Evolutionary conservation across 164 flowering plant genomes (phyloP), one percentile per base, ranked within the genome.

Genomic region (Houttuynia cordata): DNA sequence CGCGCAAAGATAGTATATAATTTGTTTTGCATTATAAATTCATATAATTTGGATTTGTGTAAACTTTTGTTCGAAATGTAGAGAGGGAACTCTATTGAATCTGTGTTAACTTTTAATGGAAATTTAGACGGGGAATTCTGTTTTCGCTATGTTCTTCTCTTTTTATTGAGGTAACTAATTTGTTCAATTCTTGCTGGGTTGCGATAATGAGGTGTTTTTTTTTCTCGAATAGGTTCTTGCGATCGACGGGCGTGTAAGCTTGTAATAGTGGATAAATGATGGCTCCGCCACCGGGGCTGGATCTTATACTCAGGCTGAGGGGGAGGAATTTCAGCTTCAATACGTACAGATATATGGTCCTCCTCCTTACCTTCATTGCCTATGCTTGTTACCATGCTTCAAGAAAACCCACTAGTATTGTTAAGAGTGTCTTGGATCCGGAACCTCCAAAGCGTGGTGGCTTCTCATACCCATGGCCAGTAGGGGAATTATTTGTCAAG

Each of bases 371-470:
- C 10, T 91, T 91, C 64, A 70, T 91, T 12, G 97, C 97, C 4
- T 91, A 91, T 62, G 78, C 91, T 24, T 73, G 88, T 71, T 91
- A 88, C 61, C 97, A 91, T 67, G 97, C 97, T 45, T 86, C 96
- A 1, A 75, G 97, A 65, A 91, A 91, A 62, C 91, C 96, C 24
- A 82, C 81, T 60, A 88, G 97, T 58, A 86, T 91, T 66, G 96
- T 88, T 13, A 88, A 88, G 78, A 88, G 94, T 65, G 87, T 86
- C 8, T 63, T 88, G 59, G 66, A 81, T 67, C 96, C 94, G 0
- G 78, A 81, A 10, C 84, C 80, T 7, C 47, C 40, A 39, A 56
- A 21, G 51, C n/a, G n/a, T n/a, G 25, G 14, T 20, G 53, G 60
- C 21, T 30, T 1, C 41, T 3, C 19, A 17, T 20, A 65, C 50